These are phyloP conservation scores for Fragilaria crotonensis DNA, from an alignment of 108 stramenopile genomes.

Conservation along the genomic window DNA sequence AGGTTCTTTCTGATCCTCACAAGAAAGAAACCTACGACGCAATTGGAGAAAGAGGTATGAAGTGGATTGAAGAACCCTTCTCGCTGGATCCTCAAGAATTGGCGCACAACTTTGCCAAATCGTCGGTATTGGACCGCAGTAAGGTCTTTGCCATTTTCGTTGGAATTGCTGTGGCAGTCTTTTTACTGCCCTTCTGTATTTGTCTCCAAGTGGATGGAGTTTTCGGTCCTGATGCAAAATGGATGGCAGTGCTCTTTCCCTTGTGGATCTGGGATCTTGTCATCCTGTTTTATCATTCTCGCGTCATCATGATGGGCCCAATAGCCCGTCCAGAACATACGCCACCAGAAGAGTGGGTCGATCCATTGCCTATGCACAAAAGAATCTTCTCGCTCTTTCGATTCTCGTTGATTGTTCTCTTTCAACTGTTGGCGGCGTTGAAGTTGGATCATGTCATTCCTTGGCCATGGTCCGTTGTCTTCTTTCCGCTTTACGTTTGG, in stretches of 20 bases:
- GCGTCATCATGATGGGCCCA: conserved; percentile 77
- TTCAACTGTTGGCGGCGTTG: conserved; percentile 59
- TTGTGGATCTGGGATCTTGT: conserved; percentile 79
- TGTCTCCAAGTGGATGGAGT: conserved; percentile 79
- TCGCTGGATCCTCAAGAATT: conserved; percentile 82
- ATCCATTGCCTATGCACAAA: conserved; percentile 76
- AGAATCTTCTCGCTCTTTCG: conserved; percentile 46
- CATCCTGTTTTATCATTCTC: conserved; percentile 63
- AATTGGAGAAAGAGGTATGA: conserved; percentile 83
- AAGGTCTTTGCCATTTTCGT: conserved; percentile 87
- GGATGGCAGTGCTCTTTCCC: conserved; percentile 63
- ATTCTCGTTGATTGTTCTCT: conserved; percentile 50
- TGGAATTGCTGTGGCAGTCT: conserved; percentile 46
- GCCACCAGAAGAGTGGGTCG: conserved; percentile 78
- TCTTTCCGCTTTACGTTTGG: conserved; percentile 65
- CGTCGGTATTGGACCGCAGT: conserved; percentile 55
- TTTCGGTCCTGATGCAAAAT: conserved; percentile 50
- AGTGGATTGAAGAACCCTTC: conserved; percentile 83
- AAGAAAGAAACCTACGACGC: conserved; percentile 87
- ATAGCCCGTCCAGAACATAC: conserved; percentile 74
- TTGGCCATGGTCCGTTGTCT: conserved; percentile 52
- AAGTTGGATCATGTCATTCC: conserved; percentile 46
- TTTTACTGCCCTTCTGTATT: conserved; percentile 61
- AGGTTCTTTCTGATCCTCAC: conserved; percentile 64
- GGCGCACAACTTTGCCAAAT: conserved; percentile 79